Evolutionary conservation across 345 rosid genomes (phyloP), one percentile per base, ranked within the genome.

Genomic region (Schrenkiella parvula): DNA sequence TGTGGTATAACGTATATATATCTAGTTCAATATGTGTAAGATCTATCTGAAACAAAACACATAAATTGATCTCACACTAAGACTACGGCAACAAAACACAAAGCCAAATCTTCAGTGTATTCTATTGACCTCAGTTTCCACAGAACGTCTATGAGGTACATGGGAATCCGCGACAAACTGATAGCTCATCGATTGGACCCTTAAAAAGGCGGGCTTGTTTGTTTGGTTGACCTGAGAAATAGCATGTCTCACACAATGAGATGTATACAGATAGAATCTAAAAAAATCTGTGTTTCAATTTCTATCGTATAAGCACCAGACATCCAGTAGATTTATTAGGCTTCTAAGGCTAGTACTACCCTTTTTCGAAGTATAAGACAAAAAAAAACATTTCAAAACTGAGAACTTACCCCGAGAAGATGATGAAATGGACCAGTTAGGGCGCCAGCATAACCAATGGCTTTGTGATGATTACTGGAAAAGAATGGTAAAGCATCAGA

Each of bases 91-190:
- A 18, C 41, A 53, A 53, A 39, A 22, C 11, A 55, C 21, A 60
- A 60, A 68, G 69, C 35, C 7, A 1, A 51, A 4, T 35, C 23
- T 5, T 53, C 18, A 57, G 42, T 8, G 59, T 68, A 14, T 15
- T 25, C 19, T 19, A 32, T 21, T 46, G 35, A 76, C 80, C 80
- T 76, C 66, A 54, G 61, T 15, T 7, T 64, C 51, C 11, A 35
- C 21, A 46, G 10, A 15, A 37, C 46, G 70, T 29, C 55, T 70
- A 63, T 59, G 66, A 63, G 66, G 38, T 21, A 1, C 46, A 70
- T 37, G 66, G 18, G 75, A 70, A 47, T 64, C 80, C 28, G 75
- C 25, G 39, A 69, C 80, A 63, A 76, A 63, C 29, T 55, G 70
- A 70, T 70, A 69, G 58, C 75, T 70, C 75, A 70, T 54, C 1